Evolutionary conservation across 208 protist species (phyloP).

Genomic region (Trichomonas vaginalis): DNA sequence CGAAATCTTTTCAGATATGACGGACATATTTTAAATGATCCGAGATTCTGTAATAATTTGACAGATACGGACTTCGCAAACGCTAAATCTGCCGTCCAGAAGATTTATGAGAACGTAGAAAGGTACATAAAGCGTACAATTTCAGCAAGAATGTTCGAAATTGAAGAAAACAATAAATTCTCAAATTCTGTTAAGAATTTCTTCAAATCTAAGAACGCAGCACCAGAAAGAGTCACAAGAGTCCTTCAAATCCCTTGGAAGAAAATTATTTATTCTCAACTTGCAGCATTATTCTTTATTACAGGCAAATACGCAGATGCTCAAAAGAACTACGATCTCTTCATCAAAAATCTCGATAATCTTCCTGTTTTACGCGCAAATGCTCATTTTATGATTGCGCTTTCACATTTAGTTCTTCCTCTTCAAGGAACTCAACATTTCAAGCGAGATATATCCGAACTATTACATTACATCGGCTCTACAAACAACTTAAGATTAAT

Average conservation of each 20-base stretch:
- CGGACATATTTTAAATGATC: background rate
- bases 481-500: background rate
- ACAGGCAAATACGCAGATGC: background rate
- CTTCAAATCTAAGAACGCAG: background rate
- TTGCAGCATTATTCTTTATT: background rate
- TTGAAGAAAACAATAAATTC: background rate
- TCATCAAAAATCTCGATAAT: background rate
- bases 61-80: background rate
- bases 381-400: background rate
- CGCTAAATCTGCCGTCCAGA: background rate
- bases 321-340: background rate
- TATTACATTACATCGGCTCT: background rate
- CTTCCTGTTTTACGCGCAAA: background rate
- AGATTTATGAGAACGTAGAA: background rate
- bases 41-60: background rate
- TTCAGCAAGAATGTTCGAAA: background rate
- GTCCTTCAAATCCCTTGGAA: background rate
- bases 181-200: background rate
- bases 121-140: background rate
- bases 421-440: background rate
- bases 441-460: background rate
- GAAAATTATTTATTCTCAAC: background rate
- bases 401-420: background rate
- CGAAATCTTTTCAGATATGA: background rate
- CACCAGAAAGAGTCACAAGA: background rate